Conservation (phyloP, 106 monocot genomes). For the Gastrodia elata region DNA sequence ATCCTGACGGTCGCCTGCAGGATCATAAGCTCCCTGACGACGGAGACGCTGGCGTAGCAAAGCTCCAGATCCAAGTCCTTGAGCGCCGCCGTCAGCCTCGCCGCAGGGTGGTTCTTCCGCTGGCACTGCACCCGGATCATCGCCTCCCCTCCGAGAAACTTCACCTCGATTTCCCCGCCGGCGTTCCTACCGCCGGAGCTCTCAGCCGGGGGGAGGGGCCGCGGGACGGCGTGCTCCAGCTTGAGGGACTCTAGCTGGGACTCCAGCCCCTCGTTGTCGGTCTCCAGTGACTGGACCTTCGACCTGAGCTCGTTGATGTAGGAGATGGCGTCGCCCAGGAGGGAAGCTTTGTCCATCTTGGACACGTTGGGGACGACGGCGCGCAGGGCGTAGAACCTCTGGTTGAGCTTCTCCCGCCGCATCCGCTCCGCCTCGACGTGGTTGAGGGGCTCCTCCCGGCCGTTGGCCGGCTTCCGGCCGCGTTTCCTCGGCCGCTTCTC, state of each 20-base stretch:
- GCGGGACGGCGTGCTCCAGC: conserved; percentile 9
- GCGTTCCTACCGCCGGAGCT: conserved; percentile 9
- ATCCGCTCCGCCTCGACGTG: conserved; percentile 91
- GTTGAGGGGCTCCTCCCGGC: conserved; percentile 80
- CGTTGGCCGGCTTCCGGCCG: conserved; percentile 83
- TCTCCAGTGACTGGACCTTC: conserved; percentile 33
- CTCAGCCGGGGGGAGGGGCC: not conserved
- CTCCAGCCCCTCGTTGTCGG: conserved; percentile 34
- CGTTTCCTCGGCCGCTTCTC: conserved; percentile 65
- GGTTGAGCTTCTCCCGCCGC: conserved; percentile 92
- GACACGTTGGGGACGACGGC: conserved; percentile 94
- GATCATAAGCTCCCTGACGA: conserved; percentile 63
- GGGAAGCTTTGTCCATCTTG: conserved; percentile 97
- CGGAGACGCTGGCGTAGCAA: conserved; percentile 50
- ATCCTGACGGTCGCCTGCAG: conserved; percentile 69
- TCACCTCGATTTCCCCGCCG: conserved; percentile 54
- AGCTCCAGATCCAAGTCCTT: conserved; percentile 50
- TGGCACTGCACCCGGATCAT: conserved; percentile 52
- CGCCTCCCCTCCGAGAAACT: conserved; percentile 46
- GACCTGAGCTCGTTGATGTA: conserved; percentile 67
- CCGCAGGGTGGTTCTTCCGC: conserved; percentile 49
- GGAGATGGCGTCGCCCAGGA: conserved; percentile 77
- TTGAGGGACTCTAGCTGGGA: conserved; percentile 37
- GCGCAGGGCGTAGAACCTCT: conserved; percentile 84
- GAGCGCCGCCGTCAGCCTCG: conserved; percentile 47